Evolutionary conservation across 2,329 filamentous ascomycete species (phyloP), one percentile per base, ranked within the genome.

Genomic region (Sporothrix luriei): DNA sequence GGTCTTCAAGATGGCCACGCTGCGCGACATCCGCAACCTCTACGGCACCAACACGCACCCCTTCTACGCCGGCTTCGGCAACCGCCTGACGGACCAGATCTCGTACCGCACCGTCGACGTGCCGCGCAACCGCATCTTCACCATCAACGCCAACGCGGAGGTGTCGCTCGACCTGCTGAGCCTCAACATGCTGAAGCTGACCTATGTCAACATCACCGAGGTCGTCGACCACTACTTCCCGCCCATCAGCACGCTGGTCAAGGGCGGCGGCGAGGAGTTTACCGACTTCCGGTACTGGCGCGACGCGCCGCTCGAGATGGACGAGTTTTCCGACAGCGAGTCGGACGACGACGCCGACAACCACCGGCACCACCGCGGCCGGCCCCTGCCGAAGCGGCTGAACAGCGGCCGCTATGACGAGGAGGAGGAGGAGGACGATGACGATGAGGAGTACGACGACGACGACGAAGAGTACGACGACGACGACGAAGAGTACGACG

Each of bases 221-320:
- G 90, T 99, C 71, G 92, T 99, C 7, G 95, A 99, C 78, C 95
- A 99, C 79, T 98, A 97, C 82, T 99, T 99, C 79, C 95, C 95
- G 7, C 93, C 96, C 1, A 90, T 97, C 14, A 92, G 90, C 73
- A 89, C 94, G 33, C 84, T 99, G 40, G 90, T 97, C 21, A 93
- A 91, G 75, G 91, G 91, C 57, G 94, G 94, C 24, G 94, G 94
- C 14, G 95, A 98, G 78, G 91, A 97, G 70, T 99, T 92, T 76
- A 99, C 95, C 0, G 95, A 99, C 78, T 99, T 99, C 80, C 94
- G 89, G 70, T 99, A 97, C 81, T 99, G 95, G 95, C 87, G 96
- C 72, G 91, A 97, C 72, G 85, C 86, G 62, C 92, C 93, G 2
- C 84, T 94, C 19, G 93, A 97, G 66, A 81, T 97, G 33, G 91